phyloP scores from a whole-genome alignment of 2,329 filamentous ascomycete genomes.

The Myriosclerotinia scirpicola region DNA sequence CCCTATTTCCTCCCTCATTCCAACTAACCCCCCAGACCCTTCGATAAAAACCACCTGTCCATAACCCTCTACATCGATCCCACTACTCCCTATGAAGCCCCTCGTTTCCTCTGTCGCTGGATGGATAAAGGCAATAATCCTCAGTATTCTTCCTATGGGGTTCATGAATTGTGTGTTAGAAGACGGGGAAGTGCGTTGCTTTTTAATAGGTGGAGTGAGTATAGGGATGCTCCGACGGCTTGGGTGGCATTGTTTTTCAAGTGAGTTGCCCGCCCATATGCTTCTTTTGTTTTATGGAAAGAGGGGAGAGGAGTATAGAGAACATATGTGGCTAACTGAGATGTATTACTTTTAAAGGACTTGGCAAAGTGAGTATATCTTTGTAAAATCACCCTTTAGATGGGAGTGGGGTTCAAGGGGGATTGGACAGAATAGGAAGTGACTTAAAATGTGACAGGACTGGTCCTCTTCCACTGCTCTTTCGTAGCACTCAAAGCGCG shows the following conservation, averaged over 20 bases:
- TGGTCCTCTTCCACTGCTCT: conserved; percentile 59
- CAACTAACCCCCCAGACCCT: conserved; percentile 44
- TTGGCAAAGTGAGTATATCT: conserved; percentile 20
- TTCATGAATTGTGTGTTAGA: conserved; percentile 55
- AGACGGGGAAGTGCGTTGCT: conserved; percentile 51
- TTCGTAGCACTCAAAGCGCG: conserved; percentile 58
- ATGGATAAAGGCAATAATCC: conserved; percentile 36
- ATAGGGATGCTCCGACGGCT: conserved; percentile 46
- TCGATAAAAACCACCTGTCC: conserved; percentile 56
- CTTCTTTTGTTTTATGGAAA: neutral
- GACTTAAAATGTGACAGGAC: conserved; percentile 45
- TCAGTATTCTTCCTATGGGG: conserved; percentile 51
- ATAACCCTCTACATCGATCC: conserved; percentile 53
- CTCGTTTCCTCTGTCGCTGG: conserved; percentile 40
- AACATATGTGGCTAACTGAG: neutral
- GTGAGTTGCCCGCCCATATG: conserved; percentile 38
- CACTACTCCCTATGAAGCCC: conserved; percentile 38
- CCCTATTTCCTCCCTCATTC: neutral
- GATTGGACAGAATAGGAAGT: neutral
- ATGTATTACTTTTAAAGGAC: conserved; percentile 8
- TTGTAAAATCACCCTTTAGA: neutral
- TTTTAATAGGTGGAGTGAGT: conserved; percentile 53
- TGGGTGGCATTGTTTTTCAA: conserved; percentile 59
- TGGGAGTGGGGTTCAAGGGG: no score
- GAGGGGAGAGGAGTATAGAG: no score